These are phyloP conservation scores for Fusarium neocosmosporiellum DNA, from an alignment of 2,329 filamentous ascomycete species.

Conservation along the genomic window DNA sequence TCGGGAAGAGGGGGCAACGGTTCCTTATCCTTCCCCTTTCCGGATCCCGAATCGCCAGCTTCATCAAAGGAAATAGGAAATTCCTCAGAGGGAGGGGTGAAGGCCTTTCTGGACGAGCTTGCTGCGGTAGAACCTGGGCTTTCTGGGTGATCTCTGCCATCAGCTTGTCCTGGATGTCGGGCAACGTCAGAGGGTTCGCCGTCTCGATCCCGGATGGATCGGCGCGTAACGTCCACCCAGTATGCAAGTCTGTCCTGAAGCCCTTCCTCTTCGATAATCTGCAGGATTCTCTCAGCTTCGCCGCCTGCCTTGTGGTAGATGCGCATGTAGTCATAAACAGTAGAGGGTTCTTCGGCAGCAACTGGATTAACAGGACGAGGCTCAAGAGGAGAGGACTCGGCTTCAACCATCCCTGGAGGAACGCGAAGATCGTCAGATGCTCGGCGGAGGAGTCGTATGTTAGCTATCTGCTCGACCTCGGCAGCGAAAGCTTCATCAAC, in stretches of 20 bases:
- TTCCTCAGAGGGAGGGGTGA: slow-evolving; percentile 41
- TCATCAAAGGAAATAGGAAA: slow-evolving; percentile 24
- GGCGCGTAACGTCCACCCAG: slow-evolving; percentile 66
- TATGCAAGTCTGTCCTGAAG: slow-evolving; percentile 68
- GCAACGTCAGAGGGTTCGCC: neutral
- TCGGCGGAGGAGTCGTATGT: slow-evolving; percentile 25
- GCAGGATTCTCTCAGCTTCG: slow-evolving; percentile 67
- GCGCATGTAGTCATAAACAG: slow-evolving; percentile 54
- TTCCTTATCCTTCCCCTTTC: slow-evolving; percentile 35
- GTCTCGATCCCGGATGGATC: slow-evolving; percentile 37
- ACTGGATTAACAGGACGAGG: neutral
- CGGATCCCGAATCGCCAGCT: slow-evolving; percentile 9
- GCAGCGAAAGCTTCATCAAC: slow-evolving; percentile 23
- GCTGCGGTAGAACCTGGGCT: slow-evolving; percentile 40
- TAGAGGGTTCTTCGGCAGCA: slow-evolving; percentile 35
- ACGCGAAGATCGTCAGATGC: slow-evolving; percentile 21
- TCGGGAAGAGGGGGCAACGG: slow-evolving; percentile 10
- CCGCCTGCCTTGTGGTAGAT: slow-evolving; percentile 71
- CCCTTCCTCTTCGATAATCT: slow-evolving; percentile 71
- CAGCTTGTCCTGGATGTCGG: slow-evolving; percentile 1
- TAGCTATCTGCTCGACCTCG: slow-evolving; percentile 17
- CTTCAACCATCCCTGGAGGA: slow-evolving; percentile 21
- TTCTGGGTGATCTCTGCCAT: slow-evolving; percentile 21
- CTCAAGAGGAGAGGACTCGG: slow-evolving; percentile 7
- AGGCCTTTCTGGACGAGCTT: slow-evolving; percentile 38